These are phyloP conservation scores for Nidula microcarpa DNA, from an alignment of 768 basidiomycete species.

Conservation along the genomic window DNA sequence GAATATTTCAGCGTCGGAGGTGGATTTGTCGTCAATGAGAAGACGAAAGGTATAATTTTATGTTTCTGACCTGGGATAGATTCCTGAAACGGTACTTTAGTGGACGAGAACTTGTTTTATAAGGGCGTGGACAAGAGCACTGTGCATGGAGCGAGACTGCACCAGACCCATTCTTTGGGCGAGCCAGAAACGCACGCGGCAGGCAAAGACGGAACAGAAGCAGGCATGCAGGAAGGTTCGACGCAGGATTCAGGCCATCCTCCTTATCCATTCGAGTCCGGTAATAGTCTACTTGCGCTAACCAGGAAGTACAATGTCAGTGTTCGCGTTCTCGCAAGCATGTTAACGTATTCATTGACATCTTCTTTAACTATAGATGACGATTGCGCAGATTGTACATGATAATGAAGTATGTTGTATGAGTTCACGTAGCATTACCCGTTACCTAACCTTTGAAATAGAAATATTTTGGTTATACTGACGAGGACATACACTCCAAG, in stretches of 20 bases:
- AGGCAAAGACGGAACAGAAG: background rate
- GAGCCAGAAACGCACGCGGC: constrained; percentile 22
- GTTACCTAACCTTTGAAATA: constrained; percentile 7
- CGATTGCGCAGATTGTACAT: constrained; percentile 90
- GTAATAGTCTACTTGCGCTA: constrained; percentile 67
- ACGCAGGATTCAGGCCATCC: constrained; percentile 45
- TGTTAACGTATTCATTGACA: constrained; percentile 2
- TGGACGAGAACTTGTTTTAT: constrained; percentile 94
- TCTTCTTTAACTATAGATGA: constrained; percentile 64
- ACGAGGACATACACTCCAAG: constrained; percentile 73
- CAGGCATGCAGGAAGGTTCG: background rate
- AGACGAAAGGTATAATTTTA: constrained; percentile 67
- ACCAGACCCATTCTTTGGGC: constrained; percentile 51
- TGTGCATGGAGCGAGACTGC: constrained; percentile 77
- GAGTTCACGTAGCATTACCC: background rate
- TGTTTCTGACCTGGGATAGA: background rate
- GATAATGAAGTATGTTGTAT: constrained; percentile 67
- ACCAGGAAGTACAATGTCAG: constrained; percentile 82
- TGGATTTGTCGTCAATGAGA: constrained; percentile 93
- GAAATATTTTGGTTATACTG: constrained; percentile 69
- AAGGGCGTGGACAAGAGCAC: constrained; percentile 81
- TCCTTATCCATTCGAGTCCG: constrained; percentile 81
- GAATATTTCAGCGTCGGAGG: constrained; percentile 95
- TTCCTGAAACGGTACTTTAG: constrained; percentile 27
- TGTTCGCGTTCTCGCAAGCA: constrained; percentile 8